phyloP scores from a whole-genome alignment of 176 grass and related monocot species.

The Juncus effusus region DNA sequence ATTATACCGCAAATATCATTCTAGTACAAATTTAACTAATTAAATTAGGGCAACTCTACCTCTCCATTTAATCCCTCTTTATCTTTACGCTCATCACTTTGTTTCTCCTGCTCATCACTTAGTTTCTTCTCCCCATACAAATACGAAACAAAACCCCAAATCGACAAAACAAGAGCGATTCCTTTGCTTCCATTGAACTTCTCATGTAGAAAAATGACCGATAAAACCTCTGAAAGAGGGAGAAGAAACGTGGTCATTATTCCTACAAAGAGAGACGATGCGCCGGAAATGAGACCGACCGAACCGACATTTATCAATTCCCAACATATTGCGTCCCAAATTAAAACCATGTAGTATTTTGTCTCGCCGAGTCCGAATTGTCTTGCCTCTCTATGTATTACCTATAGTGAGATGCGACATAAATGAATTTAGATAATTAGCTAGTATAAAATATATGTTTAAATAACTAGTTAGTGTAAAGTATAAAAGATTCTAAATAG shows the following conservation, averaged over 20 bases:
- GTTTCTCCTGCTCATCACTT: slow-evolving; percentile 40
- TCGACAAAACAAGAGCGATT: slow-evolving; percentile 44
- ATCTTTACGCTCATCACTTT: slow-evolving; percentile 23
- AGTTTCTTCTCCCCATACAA: slow-evolving; percentile 61
- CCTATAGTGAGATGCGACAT: slow-evolving; percentile 14
- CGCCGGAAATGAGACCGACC: slow-evolving; percentile 53
- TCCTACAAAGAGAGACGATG: slow-evolving; percentile 58
- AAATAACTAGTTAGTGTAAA: no score
- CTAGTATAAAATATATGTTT: no score
- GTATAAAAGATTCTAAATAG: no score
- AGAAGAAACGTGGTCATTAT: slow-evolving; percentile 57
- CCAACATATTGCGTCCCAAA: slow-evolving; percentile 53
- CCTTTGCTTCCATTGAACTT: slow-evolving; percentile 65
- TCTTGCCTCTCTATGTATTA: slow-evolving; percentile 43
- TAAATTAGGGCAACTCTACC: no score
- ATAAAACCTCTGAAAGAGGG: slow-evolving; percentile 48
- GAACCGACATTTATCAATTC: slow-evolving; percentile 52
- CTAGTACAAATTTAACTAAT: no score
- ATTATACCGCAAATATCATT: no score
- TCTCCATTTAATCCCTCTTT: no score
- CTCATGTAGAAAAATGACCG: slow-evolving; percentile 64
- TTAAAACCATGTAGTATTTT: slow-evolving; percentile 53
- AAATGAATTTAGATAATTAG: no score
- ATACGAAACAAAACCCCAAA: slow-evolving; percentile 75
- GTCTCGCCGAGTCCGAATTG: slow-evolving; percentile 48